These are phyloP conservation scores for Cyclotella choctawhatcheeana DNA, from an alignment of 108 stramenopile genomes.

Conservation along the genomic window DNA sequence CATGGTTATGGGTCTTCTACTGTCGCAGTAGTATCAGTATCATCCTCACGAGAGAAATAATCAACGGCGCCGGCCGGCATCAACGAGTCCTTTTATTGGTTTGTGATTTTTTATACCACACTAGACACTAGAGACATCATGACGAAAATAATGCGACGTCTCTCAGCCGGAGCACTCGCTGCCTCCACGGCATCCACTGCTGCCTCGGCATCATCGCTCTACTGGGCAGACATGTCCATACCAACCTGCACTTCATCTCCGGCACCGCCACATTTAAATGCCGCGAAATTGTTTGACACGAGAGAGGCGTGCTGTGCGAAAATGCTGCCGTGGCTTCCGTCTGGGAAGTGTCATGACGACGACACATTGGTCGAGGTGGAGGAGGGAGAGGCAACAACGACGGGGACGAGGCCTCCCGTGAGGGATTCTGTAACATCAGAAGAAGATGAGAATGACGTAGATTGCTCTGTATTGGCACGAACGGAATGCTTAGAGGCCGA, in stretches of 20 bases:
- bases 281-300: neutral
- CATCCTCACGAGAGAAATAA: too few species aligned
- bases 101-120: too few species aligned
- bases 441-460: neutral
- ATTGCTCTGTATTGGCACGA: too few species aligned
- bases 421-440: neutral
- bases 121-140: too few species aligned
- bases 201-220: neutral
- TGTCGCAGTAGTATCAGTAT: too few species aligned
- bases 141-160: too few species aligned
- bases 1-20: too few species aligned
- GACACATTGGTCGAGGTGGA: neutral
- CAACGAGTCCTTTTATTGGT: too few species aligned
- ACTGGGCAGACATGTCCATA: constrained; percentile 1
- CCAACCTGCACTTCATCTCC: neutral
- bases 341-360: neutral
- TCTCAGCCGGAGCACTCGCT: neutral
- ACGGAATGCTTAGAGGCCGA: too few species aligned
- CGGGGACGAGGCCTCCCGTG: neutral
- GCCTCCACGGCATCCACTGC: neutral
- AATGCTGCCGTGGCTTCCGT: constrained; percentile 3
- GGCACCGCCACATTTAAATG: neutral
- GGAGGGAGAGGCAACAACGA: neutral
- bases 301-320: neutral
- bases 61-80: too few species aligned